Percentiles rank a stretch among this genome's conserved stretches.
Evolutionary conservation across 2,329 filamentous ascomycete species (phyloP).

Genomic region (Colletotrichum phormii): DNA sequence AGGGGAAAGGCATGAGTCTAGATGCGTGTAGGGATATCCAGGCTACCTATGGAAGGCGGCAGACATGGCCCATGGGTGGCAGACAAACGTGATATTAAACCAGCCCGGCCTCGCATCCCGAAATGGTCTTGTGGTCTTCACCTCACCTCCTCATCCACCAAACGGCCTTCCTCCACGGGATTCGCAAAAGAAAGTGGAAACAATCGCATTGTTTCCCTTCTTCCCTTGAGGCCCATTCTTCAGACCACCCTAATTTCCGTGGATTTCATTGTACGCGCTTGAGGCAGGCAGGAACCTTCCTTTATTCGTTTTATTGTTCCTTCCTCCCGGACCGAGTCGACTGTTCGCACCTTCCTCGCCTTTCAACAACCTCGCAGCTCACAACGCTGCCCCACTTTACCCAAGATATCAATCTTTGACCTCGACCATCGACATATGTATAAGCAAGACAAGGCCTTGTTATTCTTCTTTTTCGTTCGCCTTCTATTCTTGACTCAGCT

Average conservation of each 20-base stretch:
- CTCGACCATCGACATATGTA: constrained; percentile 15
- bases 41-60: constrained; percentile 11
- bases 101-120: constrained; percentile 24
- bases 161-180: constrained; percentile 12
- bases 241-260: constrained; percentile 26
- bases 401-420: background rate
- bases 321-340: constrained; percentile 12
- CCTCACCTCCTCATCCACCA: constrained; percentile 25
- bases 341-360: constrained; percentile 17
- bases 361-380: background rate
- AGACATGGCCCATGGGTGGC: constrained; percentile 1
- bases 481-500: constrained; percentile 37
- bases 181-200: constrained; percentile 27
- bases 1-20: constrained; percentile 9
- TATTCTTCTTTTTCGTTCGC: constrained; percentile 18
- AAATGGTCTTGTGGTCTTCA: constrained; percentile 11
- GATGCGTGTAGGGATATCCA: constrained; percentile 25
- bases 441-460: constrained; percentile 6
- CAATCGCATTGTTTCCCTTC: constrained; percentile 35
- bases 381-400: background rate
- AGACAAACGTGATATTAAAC: constrained; percentile 33
- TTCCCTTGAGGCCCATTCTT: constrained; percentile 24
- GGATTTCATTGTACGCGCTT: constrained; percentile 15
- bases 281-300: constrained; percentile 27
- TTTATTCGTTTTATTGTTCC: constrained; percentile 24